Percentiles rank a stretch among this genome's conserved stretches.
Evolutionary conservation across 805 yeast species (phyloP).

Genomic region (Pichia ethanolica): DNA sequence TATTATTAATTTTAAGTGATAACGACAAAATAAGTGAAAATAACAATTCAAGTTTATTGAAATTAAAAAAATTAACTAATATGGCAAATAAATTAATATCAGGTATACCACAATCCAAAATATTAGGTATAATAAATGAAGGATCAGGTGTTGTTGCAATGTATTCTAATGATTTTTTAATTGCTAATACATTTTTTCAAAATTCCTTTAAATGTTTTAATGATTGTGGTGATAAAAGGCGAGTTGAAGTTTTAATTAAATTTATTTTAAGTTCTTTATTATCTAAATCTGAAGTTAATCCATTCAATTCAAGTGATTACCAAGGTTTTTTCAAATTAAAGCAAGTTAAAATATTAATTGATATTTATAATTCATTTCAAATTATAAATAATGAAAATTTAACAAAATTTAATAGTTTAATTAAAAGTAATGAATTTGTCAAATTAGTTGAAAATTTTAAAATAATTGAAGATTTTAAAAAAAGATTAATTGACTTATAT

Average conservation of each 20-base stretch:
- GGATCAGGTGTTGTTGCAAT: slow-evolving; percentile 68
- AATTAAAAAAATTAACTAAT: slow-evolving; percentile 40
- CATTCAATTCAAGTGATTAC: slow-evolving; percentile 69
- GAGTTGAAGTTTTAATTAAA: slow-evolving; percentile 52
- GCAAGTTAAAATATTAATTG: slow-evolving; percentile 18
- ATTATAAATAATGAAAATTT: slow-evolving; percentile 21
- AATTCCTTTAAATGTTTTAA: slow-evolving; percentile 44
- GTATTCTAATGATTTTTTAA: slow-evolving; percentile 49
- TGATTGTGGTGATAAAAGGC: slow-evolving; percentile 51
- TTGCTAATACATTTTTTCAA: slow-evolving; percentile 43
- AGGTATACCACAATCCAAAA: slow-evolving; percentile 69
- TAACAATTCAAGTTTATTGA: slow-evolving; percentile 26
- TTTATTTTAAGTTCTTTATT: slow-evolving; percentile 55
- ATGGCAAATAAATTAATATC: slow-evolving; percentile 42
- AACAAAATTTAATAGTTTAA: slow-evolving; percentile 15
- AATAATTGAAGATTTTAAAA: slow-evolving; percentile 19
- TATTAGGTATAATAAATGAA: slow-evolving; percentile 67
- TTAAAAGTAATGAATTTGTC: slow-evolving; percentile 9
- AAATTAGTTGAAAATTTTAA: slow-evolving; percentile 10
- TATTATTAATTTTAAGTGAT: slow-evolving; percentile 37
- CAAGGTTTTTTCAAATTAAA: slow-evolving; percentile 24
- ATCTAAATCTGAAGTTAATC: slow-evolving; percentile 58
- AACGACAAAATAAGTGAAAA: slow-evolving; percentile 10
- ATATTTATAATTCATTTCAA: slow-evolving; percentile 22
- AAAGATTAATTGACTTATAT: slow-evolving; percentile 20